phyloP scores from a whole-genome alignment of 2,329 filamentous ascomycete genomes.

The Teratosphaeria gauchensis region DNA sequence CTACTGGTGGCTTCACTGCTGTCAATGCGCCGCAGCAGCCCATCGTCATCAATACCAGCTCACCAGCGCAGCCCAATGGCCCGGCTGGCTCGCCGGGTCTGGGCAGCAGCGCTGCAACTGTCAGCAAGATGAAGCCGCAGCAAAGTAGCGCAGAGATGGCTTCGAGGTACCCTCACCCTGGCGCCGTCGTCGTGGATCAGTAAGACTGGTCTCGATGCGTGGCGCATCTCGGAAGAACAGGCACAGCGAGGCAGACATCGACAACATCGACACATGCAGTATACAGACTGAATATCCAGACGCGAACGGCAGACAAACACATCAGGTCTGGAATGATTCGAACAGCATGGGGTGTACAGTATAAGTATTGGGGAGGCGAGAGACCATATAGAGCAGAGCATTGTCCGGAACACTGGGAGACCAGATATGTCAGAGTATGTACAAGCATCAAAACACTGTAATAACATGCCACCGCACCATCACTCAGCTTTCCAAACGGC shows the following conservation, averaged over 20 bases:
- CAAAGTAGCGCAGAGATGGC: neutral
- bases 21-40: conserved; percentile 4
- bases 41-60: neutral
- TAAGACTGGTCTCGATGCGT: neutral
- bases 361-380: too few species aligned
- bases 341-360: too few species aligned
- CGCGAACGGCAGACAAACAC: neutral
- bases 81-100: neutral
- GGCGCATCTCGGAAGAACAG: neutral
- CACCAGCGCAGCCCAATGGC: neutral
- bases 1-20: conserved; percentile 5
- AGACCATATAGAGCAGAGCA: too few species aligned
- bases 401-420: too few species aligned
- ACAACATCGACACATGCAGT: neutral
- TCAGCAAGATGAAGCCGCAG: neutral
- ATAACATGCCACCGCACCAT: too few species aligned
- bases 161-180: neutral
- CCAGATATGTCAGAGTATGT: too few species aligned
- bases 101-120: neutral
- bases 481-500: too few species aligned
- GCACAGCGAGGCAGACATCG: neutral
- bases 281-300: neutral
- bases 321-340: too few species aligned
- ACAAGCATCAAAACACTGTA: too few species aligned
- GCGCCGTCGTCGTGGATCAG: neutral